Evolutionary conservation across 345 rosid species (phyloP).

Genomic region (Bruguiera gymnorhiza): DNA sequence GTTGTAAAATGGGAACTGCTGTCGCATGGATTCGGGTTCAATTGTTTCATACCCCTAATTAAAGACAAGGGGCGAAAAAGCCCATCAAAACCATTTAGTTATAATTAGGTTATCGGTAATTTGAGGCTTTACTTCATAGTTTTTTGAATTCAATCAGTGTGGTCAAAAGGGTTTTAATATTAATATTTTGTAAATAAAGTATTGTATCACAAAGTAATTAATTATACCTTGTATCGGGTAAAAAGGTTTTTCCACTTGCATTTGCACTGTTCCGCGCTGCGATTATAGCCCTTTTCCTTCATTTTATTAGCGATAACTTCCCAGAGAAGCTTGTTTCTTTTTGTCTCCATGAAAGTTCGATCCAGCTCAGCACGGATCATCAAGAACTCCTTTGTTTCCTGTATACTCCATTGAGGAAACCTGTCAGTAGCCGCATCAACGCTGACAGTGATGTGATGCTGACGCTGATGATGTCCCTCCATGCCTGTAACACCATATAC

Average conservation of each 20-base stretch:
- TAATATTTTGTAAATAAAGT: too few relatives aligned
- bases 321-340: constrained; percentile 90
- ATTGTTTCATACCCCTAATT: constrained; percentile 79
- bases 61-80: not conserved
- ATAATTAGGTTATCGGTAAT: too few relatives aligned
- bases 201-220: not conserved
- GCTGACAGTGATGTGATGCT: constrained; percentile 40
- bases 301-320: constrained; percentile 69
- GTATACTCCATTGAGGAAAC: constrained; percentile 95
- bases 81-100: not conserved
- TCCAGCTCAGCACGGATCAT: constrained; percentile 79
- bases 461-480: constrained; percentile 66
- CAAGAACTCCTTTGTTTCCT: constrained; percentile 84
- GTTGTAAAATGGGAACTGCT: constrained; percentile 78
- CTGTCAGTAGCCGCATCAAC: constrained; percentile 49
- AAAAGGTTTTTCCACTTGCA: constrained; percentile 99
- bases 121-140: too few relatives aligned
- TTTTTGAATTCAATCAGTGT: too few relatives aligned
- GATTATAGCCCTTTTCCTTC: constrained; percentile 76
- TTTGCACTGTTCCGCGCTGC: constrained; percentile 99
- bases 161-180: too few relatives aligned
- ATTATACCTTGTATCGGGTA: constrained; percentile 83
- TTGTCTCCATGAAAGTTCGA: constrained; percentile 88
- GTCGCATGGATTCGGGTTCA: constrained; percentile 69
- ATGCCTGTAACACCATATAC: constrained; percentile 21